phyloP scores from a whole-genome alignment of 306 rosid species.

The Quercus agrifolia region DNA sequence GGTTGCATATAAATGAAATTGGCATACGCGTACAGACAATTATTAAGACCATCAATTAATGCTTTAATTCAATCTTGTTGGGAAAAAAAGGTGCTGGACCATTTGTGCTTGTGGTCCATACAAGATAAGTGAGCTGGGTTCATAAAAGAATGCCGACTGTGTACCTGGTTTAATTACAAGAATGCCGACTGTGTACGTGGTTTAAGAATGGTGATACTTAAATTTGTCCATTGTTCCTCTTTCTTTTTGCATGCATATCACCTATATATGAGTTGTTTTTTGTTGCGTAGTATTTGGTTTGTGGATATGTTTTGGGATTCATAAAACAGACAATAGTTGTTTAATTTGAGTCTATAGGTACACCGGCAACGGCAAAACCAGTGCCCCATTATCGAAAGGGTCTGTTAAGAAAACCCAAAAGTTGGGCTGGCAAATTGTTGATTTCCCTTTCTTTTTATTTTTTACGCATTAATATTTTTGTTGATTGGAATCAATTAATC shows the following conservation, averaged over 20 bases:
- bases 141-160: neutral
- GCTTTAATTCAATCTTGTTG: neutral
- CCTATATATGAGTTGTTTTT: slow-evolving; percentile 27
- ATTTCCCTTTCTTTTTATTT: neutral
- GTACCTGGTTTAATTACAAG: slow-evolving; percentile 7
- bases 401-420: neutral
- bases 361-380: neutral
- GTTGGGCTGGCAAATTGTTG: neutral
- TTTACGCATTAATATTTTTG: neutral
- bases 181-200: neutral
- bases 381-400: neutral
- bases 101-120: slow-evolving; percentile 14
- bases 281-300: slow-evolving; percentile 3
- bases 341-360: neutral
- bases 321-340: neutral
- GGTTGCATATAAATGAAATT: neutral
- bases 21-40: neutral
- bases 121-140: slow-evolving; percentile 29
- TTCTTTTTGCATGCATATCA: slow-evolving; percentile 25
- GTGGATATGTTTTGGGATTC: slow-evolving; percentile 27
- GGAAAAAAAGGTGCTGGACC: slow-evolving; percentile 16
- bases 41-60: neutral
- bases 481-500: neutral
- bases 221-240: slow-evolving; percentile 22
- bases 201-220: slow-evolving; percentile 20